Base-by-base conservation (phyloP, 805 yeast species). In the Debaryomyces castellii region DNA sequence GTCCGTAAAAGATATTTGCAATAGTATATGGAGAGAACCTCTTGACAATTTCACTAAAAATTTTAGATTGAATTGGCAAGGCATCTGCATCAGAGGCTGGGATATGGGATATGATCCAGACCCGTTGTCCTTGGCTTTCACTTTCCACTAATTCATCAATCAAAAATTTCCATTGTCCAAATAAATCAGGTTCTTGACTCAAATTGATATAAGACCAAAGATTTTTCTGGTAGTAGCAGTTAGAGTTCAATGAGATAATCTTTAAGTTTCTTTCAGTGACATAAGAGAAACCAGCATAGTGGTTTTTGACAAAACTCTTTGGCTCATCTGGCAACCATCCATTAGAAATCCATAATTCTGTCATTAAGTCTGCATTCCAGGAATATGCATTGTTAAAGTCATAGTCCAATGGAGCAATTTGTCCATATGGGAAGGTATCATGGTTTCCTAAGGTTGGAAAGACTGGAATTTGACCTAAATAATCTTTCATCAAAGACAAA, bases 41-140 rank as follows among this genome's bases (percentile, higher is more conserved):
- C 55, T 81, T 82, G 20, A 85, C 72, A 33, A 84, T 78, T 50
- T 78, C 77, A 25, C 74, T 67, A 50, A 82, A 78, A 25, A 80
- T 66, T 44, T 76, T 71, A 21, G 87, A 76, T 43, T 79, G 84
- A 33, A 81, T 67, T 10, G 90, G 89, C 39, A 85, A 63, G 14
- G 84, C 76, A 52, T 82, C 87, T 25, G 38, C 40, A 50, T 67
- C 73, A n/a, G 77, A 70, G 20, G 76, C 65, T 38, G 91, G 89
- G 44, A 85, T 80, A 59, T 85, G 90, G 17, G 86, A 81, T 53
- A 82, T 71, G 46, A 85, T 72, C 90, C 90, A 85, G n/a, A 82
- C 90, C 55, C 85, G 69, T 61, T 83, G 81, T 41, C 78, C 79
- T 7, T 67, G 68, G 28, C 54, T 46, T 62, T 85, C 90, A 51